These are phyloP conservation scores for Vitis hybrid DNA, from an alignment of 177 flowering plant genomes.

Conservation along the genomic window DNA sequence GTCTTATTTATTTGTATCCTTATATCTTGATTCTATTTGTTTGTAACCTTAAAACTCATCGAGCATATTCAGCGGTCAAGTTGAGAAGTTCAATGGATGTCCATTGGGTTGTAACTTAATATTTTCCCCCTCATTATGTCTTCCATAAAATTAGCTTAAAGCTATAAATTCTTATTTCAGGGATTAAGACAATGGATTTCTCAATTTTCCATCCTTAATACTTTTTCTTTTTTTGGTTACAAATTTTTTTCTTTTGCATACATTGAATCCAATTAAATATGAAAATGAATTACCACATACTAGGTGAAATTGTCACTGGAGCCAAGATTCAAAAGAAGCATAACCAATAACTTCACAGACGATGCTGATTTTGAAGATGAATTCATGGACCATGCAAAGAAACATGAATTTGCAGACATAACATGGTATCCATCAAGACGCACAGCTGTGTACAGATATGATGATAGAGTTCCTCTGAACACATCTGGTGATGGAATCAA, in stretches of 20 bases:
- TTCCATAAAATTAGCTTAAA: too few species aligned
- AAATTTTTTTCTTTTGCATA: too few species aligned
- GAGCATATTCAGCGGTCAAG: too few species aligned
- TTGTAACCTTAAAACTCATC: too few species aligned
- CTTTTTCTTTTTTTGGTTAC: neutral
- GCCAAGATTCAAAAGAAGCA: slow-evolving; percentile 74
- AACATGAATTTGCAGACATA: slow-evolving; percentile 79
- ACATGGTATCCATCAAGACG: slow-evolving; percentile 87
- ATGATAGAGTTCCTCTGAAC: slow-evolving; percentile 61
- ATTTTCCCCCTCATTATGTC: too few species aligned
- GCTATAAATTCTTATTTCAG: too few species aligned
- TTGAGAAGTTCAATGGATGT: too few species aligned
- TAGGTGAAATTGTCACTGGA: slow-evolving; percentile 74
- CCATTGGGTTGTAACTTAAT: too few species aligned
- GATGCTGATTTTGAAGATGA: slow-evolving; percentile 57
- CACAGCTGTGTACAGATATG: slow-evolving; percentile 65
- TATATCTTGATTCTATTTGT: too few species aligned
- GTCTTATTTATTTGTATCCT: too few species aligned
- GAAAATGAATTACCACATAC: neutral
- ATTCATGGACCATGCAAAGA: slow-evolving; percentile 54
- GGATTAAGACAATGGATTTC: too few species aligned
- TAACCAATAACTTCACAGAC: slow-evolving; percentile 54
- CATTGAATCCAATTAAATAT: neutral
- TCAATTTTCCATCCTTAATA: too few species aligned
- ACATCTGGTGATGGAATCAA: slow-evolving; percentile 63